A percentile compares a stretch with the other conserved stretches of the same genome.
Conservation (phyloP, 192 early-diverging fungal genomes). For the Phycomyces nitens region DNA sequence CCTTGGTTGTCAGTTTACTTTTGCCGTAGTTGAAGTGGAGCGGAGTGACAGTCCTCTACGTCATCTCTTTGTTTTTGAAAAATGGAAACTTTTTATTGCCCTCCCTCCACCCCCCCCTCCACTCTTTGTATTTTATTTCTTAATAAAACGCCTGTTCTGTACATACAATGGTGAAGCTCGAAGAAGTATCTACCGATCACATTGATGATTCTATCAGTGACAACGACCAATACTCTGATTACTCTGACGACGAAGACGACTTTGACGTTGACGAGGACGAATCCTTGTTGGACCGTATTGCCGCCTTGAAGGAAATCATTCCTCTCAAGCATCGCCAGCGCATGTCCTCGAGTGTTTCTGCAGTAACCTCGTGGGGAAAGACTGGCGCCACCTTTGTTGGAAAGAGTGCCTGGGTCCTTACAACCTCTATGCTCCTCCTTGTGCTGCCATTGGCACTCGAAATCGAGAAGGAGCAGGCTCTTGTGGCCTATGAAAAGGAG, state of each 20-base stretch:
- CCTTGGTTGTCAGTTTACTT: too few relatives aligned
- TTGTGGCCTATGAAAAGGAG: slow-evolving; percentile 80
- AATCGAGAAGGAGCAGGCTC: slow-evolving; percentile 81
- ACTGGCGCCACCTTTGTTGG: slow-evolving; percentile 64
- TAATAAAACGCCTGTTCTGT: slow-evolving; percentile 7
- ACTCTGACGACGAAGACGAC: slow-evolving; percentile 57
- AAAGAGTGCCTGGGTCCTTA: slow-evolving; percentile 85
- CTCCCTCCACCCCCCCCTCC: too few relatives aligned
- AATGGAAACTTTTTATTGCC: too few relatives aligned
- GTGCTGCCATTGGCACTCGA: slow-evolving; percentile 85
- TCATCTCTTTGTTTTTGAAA: too few relatives aligned
- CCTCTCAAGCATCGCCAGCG: slow-evolving; percentile 67
- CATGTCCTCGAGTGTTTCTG: slow-evolving; percentile 56
- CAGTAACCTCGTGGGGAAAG: slow-evolving; percentile 55
- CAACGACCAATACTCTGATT: slow-evolving; percentile 50
- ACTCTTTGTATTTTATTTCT: slow-evolving; percentile 11
- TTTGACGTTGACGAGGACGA: slow-evolving; percentile 77
- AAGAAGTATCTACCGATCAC: slow-evolving; percentile 45
- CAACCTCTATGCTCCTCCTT: slow-evolving; percentile 80
- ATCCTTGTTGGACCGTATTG: slow-evolving; percentile 75
- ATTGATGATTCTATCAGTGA: slow-evolving; percentile 50
- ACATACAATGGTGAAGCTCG: slow-evolving; percentile 47
- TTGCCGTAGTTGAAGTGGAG: too few relatives aligned
- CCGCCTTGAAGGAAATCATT: slow-evolving; percentile 85
- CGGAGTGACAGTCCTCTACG: too few relatives aligned